Evolutionary conservation across 1,139 yeast species (phyloP).

Genomic region (Geotrichum klebahnii): DNA sequence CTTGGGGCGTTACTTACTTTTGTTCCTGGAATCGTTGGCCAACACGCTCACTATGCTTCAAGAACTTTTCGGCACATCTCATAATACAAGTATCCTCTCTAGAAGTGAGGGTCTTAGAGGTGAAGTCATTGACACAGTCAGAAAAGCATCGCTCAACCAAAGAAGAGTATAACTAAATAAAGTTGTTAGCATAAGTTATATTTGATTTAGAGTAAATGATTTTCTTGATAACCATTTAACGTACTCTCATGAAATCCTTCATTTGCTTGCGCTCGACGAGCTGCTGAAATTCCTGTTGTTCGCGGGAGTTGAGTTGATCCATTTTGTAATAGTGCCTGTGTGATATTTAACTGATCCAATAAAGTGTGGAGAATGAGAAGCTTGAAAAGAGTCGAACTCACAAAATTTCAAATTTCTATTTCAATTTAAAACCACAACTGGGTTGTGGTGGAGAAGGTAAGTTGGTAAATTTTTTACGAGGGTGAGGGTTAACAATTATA

Average conservation of each 20-base stretch:
- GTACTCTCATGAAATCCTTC: constrained; percentile 93
- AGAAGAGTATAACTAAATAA: constrained; percentile 63
- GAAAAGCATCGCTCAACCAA: constrained; percentile 94
- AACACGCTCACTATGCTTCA: constrained; percentile 96
- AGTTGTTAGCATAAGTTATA: not conserved
- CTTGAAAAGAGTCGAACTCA: too few species aligned
- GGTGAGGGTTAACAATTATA: not conserved
- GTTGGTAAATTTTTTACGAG: not conserved
- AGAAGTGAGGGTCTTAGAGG: constrained; percentile 77
- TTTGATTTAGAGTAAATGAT: not conserved
- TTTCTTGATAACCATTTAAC: constrained; percentile 23
- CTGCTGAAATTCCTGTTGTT: constrained; percentile 94
- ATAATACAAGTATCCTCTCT: constrained; percentile 82
- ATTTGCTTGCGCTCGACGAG: constrained; percentile 95
- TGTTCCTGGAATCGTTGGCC: constrained; percentile 99
- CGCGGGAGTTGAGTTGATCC: constrained; percentile 64
- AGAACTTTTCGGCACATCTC: constrained; percentile 94
- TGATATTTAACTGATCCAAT: not conserved
- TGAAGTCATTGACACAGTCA: constrained; percentile 97
- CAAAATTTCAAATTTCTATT: too few species aligned
- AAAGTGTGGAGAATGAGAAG: too few species aligned
- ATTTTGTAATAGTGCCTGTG: constrained; percentile 27
- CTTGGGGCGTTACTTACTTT: constrained; percentile 39
- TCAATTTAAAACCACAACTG: not conserved
- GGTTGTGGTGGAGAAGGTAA: not conserved